These are phyloP conservation scores for Phytopythium cucurbitacearum DNA, from an alignment of 352 stramenopile species.

Conservation along the genomic window DNA sequence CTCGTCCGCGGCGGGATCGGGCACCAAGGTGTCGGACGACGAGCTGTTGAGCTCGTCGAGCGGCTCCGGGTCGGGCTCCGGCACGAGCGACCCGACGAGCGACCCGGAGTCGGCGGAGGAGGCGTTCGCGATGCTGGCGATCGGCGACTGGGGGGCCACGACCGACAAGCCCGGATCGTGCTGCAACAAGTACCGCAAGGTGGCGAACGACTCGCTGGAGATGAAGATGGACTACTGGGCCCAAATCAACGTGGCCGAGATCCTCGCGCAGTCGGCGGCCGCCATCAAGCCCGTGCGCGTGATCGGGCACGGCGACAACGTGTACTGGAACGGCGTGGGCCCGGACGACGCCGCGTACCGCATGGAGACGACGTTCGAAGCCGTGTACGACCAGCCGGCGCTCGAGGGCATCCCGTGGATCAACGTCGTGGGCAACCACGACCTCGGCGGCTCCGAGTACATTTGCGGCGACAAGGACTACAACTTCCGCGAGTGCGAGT, in stretches of 20 bases:
- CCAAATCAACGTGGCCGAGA: conserved; percentile 81
- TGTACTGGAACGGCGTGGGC: conserved; percentile 86
- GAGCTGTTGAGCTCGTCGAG: conserved; percentile 33
- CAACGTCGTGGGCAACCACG: conserved; percentile 85
- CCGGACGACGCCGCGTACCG: conserved; percentile 72
- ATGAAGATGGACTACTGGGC: conserved; percentile 88
- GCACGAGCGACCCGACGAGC: conserved; percentile 38
- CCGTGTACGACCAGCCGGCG: conserved; percentile 78
- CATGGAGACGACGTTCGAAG: conserved; percentile 84
- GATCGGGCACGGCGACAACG: conserved; percentile 84
- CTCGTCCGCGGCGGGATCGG: conserved; percentile 1
- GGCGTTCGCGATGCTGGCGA: conserved; percentile 79
- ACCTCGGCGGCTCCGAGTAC: conserved; percentile 81
- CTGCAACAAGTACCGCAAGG: conserved; percentile 88
- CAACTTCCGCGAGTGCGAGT: conserved; percentile 78
- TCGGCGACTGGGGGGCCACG: conserved; percentile 83
- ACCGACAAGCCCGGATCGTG: conserved; percentile 84
- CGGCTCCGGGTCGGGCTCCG: conserved; percentile 19
- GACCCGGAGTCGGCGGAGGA: conserved; percentile 50
- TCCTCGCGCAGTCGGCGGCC: conserved; percentile 62
- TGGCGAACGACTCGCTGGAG: conserved; percentile 68
- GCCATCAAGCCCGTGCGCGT: conserved; percentile 64
- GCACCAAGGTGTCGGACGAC: conserved; percentile 43
- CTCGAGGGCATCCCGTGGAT: conserved; percentile 80
- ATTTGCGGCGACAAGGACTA: conserved; percentile 87